These are phyloP conservation scores for Marvania coccoides DNA, from an alignment of 139 green algal genomes.

Conservation along the genomic window DNA sequence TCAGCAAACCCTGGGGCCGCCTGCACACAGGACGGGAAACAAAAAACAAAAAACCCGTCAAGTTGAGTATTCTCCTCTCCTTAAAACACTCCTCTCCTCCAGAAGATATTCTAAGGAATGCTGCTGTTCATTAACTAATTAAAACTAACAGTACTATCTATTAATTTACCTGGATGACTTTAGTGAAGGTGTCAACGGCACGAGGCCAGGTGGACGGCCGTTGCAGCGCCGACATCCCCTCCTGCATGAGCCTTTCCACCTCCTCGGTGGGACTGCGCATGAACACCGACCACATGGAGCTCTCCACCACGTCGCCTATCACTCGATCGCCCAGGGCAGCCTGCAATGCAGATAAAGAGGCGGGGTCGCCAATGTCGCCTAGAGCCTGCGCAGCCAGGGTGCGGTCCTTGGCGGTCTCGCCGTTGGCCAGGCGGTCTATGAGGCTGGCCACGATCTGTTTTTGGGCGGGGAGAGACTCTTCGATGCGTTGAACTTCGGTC, in stretches of 20 bases:
- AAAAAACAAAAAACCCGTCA: not conserved
- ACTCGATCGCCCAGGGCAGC: slow-evolving; percentile 14
- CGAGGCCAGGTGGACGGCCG: slow-evolving; percentile 2
- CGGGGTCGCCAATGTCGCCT: slow-evolving; percentile 33
- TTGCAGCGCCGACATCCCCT: slow-evolving; percentile 28
- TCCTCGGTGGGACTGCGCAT: slow-evolving; percentile 17
- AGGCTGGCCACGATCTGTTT: not conserved
- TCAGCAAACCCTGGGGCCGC: not conserved
- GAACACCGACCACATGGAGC: slow-evolving; percentile 46
- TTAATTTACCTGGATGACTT: no score
- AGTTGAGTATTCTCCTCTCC: not conserved
- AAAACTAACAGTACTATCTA: no score
- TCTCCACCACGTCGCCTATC: slow-evolving; percentile 22
- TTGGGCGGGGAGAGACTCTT: not conserved
- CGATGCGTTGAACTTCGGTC: not conserved
- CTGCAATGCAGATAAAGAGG: slow-evolving; percentile 27
- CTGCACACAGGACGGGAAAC: not conserved
- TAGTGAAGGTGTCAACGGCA: slow-evolving; percentile 28
- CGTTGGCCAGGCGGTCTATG: not conserved
- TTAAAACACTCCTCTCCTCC: not conserved
- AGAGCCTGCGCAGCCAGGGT: not conserved
- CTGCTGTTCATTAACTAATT: no score
- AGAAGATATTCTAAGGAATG: slow-evolving; percentile 35
- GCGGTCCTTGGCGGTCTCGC: not conserved
- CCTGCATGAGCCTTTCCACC: slow-evolving; percentile 32